Evolutionary conservation across 352 stramenopile species (phyloP).

Genomic region (Globisporangium iwayamae): DNA sequence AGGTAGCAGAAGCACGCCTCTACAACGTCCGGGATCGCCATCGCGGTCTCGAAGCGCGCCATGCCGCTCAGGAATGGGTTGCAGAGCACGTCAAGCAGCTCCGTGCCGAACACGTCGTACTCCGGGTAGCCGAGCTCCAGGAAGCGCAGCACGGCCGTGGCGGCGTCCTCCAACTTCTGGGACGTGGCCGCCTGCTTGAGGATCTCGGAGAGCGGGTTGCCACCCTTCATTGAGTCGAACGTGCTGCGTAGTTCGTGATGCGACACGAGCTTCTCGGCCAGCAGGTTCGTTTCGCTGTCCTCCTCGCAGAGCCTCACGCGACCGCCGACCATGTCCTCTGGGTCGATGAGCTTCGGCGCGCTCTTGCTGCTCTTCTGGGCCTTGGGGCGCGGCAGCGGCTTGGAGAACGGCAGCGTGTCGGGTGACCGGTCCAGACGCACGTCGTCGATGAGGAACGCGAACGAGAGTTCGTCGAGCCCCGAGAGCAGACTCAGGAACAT

Average conservation of each 20-base stretch:
- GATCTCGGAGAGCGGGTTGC: constrained; percentile 72
- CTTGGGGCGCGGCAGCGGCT: constrained; percentile 45
- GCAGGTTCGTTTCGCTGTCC: constrained; percentile 56
- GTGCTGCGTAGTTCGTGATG: constrained; percentile 66
- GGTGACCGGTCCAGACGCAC: constrained; percentile 54
- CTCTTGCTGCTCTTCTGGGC: constrained; percentile 48
- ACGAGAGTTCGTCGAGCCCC: constrained; percentile 62
- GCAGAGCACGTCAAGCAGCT: constrained; percentile 72
- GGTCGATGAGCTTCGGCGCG: constrained; percentile 73
- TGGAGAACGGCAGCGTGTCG: constrained; percentile 73
- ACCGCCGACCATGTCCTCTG: constrained; percentile 78
- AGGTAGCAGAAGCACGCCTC: constrained; percentile 81
- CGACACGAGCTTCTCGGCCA: constrained; percentile 74
- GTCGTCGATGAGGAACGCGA: constrained; percentile 81
- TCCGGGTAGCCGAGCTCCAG: constrained; percentile 81
- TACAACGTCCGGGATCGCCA: constrained; percentile 75
- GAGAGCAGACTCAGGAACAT: constrained; percentile 70
- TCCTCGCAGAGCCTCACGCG: constrained; percentile 66
- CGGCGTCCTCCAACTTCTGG: constrained; percentile 69
- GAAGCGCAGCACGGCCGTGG: constrained; percentile 70
- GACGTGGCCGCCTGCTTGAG: constrained; percentile 53
- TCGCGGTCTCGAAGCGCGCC: constrained; percentile 79
- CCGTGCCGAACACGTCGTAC: constrained; percentile 79
- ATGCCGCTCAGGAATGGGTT: constrained; percentile 85
- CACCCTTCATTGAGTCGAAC: constrained; percentile 71